phyloP scores from a whole-genome alignment of 768 basidiomycete species.

The Russula brevipes region DNA sequence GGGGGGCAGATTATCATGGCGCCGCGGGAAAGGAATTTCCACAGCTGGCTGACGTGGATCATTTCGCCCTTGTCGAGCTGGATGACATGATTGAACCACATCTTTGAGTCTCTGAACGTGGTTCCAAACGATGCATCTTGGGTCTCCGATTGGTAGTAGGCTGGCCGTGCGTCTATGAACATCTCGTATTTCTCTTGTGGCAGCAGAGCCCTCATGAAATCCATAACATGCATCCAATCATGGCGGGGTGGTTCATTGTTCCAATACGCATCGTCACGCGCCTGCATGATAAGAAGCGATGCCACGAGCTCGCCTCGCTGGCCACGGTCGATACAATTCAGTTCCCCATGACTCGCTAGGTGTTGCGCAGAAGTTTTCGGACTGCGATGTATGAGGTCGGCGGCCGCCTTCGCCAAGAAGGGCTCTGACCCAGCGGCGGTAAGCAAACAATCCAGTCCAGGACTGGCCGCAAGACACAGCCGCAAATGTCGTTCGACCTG shows the following conservation, averaged over 20 bases:
- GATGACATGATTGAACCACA: constrained; percentile 4
- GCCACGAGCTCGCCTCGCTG: background rate
- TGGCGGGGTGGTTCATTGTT: background rate
- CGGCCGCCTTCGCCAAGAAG: no score
- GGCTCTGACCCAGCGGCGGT: no score
- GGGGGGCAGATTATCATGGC: background rate
- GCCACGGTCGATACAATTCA: background rate
- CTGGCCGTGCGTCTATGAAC: background rate
- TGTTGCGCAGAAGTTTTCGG: no score
- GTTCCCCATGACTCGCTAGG: background rate
- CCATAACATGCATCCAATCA: background rate
- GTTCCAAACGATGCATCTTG: background rate
- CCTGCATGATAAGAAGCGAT: background rate
- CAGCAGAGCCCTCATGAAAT: background rate
- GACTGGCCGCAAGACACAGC: no score
- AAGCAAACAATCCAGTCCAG: no score
- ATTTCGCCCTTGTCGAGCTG: background rate
- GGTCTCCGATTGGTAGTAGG: background rate
- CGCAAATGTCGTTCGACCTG: no score
- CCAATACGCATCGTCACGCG: background rate
- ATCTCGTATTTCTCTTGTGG: background rate
- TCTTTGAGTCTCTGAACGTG: background rate
- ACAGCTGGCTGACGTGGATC: background rate
- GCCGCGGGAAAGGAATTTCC: background rate
- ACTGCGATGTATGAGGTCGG: no score